Base-by-base conservation (phyloP, 1,139 yeast genomes). In the Kodamaea suecica region DNA sequence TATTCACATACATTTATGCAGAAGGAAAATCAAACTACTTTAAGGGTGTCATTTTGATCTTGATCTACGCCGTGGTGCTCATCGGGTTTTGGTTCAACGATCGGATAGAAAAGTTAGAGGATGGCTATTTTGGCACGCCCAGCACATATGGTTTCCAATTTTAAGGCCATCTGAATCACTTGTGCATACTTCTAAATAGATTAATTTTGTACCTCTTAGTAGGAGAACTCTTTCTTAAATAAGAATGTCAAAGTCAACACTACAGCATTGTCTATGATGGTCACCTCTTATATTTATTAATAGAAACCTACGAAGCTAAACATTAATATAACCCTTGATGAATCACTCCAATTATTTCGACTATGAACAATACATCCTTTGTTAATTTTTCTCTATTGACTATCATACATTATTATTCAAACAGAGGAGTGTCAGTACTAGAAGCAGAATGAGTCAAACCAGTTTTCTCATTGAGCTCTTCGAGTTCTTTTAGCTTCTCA, bases 11-110 rank as follows among this genome's bases (percentile, higher is more conserved):
- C 58, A 78, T 92, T 40, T 94, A 94, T 56, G 95, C 97, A 0
- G 98, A 92, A 55, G 99, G 98, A 2, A 90, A 90, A 54, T 84
- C 95, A 24, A 92, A 94, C 55, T 92, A 92, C 56, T 92, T 92
- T 70, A 92, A 92, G 58, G 98, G 99, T 1, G 83, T 92, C 12
- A 87, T 94, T 45, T 67, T 94, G 53, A 78, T 90, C 12, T 72
- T 94, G 50, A 73, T 87, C 20, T 92, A 92, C 55, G 53, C 78
- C 15, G 92, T 87, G 25, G 80, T 86, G 4, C 66, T 87, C 42
- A 66, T 78, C 35, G 98, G 98, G 1, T 90, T 90, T 57, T 88
- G 80, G 69, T 80, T 82, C 52, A 83, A 69, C 43, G 72, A 66
- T 43, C 53, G 56, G 31, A 62, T 69, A 17, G 72, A 59, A 28